These are phyloP conservation scores for Phytophthora citricola DNA, from an alignment of 352 stramenopile genomes.

Conservation along the genomic window DNA sequence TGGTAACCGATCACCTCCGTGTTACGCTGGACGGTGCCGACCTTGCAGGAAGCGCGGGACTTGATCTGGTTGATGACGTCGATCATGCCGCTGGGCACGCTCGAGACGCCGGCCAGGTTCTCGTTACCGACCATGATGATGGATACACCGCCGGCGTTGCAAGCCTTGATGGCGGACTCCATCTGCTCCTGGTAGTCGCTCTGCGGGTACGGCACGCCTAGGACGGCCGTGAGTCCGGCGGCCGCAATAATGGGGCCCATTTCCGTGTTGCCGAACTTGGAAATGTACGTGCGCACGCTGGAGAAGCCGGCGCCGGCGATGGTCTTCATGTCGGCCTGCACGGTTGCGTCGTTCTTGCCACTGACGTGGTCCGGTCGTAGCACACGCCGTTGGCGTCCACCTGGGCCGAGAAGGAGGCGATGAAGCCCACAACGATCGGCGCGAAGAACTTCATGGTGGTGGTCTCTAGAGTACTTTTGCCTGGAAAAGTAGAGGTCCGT, in stretches of 20 bases:
- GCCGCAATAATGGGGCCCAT: conserved; percentile 59
- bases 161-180: conserved; percentile 44
- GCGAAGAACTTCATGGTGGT: conserved; percentile 49
- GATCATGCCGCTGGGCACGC: conserved; percentile 51
- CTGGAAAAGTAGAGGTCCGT: conserved; percentile 34
- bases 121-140: conserved; percentile 79
- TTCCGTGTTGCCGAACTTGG: conserved; percentile 54
- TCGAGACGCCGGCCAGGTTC: conserved; percentile 47
- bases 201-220: conserved; percentile 60
- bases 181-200: conserved; percentile 56
- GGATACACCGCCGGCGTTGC: conserved; percentile 50
- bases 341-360: conserved; percentile 43
- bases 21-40: conserved; percentile 75
- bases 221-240: conserved; percentile 52
- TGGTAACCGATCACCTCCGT: conserved; percentile 54
- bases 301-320: conserved; percentile 64
- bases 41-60: conserved; percentile 53
- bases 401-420: conserved; percentile 41
- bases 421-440: conserved; percentile 38
- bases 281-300: conserved; percentile 77
- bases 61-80: conserved; percentile 64
- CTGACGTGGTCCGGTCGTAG: conserved; percentile 65
- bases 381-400: conserved; percentile 72
- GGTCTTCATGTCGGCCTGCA: conserved; percentile 52
- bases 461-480: conserved; percentile 29